Evolutionary conservation across 208 protist genomes (phyloP).

Genomic region (Angomonas ambiguus): DNA sequence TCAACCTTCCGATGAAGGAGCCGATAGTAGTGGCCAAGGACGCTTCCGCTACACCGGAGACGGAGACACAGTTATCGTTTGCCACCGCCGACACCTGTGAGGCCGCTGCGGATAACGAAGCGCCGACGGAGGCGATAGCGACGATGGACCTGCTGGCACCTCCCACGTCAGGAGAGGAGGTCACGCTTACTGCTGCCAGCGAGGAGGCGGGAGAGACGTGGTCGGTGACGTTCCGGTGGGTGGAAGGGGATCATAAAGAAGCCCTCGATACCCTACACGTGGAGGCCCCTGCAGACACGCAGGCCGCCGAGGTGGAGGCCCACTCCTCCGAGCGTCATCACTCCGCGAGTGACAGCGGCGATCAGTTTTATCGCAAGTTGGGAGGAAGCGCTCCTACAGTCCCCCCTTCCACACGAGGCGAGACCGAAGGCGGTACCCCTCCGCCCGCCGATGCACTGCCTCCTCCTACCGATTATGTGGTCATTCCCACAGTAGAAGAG

Average conservation of each 20-base stretch:
- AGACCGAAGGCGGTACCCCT: not conserved
- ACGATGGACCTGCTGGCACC: slow-evolving; percentile 14
- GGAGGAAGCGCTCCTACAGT: not conserved
- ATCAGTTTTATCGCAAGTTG: not conserved
- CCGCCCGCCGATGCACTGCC: not conserved
- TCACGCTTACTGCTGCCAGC: slow-evolving; percentile 3
- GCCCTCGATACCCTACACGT: not conserved
- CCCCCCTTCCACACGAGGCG: not conserved
- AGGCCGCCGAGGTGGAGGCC: not conserved
- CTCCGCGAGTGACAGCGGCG: not conserved
- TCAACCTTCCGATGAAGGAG: slow-evolving; percentile 35
- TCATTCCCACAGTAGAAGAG: not conserved
- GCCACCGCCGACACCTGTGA: slow-evolving; percentile 13
- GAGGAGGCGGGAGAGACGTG: slow-evolving; percentile 7
- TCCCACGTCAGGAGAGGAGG: slow-evolving; percentile 10
- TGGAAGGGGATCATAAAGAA: slow-evolving; percentile 15
- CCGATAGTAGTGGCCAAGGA: slow-evolving; percentile 25
- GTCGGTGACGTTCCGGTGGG: slow-evolving; percentile 23
- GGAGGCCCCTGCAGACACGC: not conserved
- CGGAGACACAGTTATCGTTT: slow-evolving; percentile 38
- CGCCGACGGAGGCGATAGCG: slow-evolving; percentile 15
- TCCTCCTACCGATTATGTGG: not conserved
- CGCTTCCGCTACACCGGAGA: slow-evolving; percentile 7
- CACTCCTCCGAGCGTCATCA: not conserved
- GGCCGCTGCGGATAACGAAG: slow-evolving; percentile 8